These are phyloP conservation scores for Zelonia costaricensis DNA, from an alignment of 208 protist species.

Conservation along the genomic window DNA sequence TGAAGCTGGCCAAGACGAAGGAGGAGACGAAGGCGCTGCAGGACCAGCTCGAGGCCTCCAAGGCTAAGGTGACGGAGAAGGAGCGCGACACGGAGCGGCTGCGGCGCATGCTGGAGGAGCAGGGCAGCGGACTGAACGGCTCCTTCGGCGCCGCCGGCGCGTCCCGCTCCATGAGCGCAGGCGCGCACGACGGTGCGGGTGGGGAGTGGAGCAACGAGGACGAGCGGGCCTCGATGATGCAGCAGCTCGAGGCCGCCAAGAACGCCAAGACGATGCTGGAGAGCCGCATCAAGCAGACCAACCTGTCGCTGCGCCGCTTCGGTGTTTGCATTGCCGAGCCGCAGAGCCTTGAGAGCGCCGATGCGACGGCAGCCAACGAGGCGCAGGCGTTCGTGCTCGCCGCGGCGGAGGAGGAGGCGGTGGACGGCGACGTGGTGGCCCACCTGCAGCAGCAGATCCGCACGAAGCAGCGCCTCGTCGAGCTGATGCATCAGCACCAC, in stretches of 20 bases:
- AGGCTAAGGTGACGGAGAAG: constrained; percentile 54
- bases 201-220: constrained; percentile 22
- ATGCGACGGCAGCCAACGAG: constrained; percentile 27
- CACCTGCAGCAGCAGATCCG: constrained; percentile 89
- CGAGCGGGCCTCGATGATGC: constrained; percentile 33
- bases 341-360: constrained; percentile 27
- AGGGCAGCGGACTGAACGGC: not conserved
- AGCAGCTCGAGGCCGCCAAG: constrained; percentile 63
- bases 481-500: constrained; percentile 88
- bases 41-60: constrained; percentile 70
- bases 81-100: constrained; percentile 80
- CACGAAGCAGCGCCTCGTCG: constrained; percentile 81
- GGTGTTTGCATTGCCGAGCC: constrained; percentile 76
- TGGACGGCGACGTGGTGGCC: constrained; percentile 76
- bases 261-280: constrained; percentile 56
- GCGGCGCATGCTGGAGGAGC: constrained; percentile 82
- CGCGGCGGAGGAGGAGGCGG: constrained; percentile 58
- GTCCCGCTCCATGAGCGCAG: constrained; percentile 5
- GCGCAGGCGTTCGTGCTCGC: constrained; percentile 66
- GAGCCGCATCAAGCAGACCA: constrained; percentile 73
- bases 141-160: constrained; percentile 6
- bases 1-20: constrained; percentile 79
- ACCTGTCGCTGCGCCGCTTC: constrained; percentile 81
- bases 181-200: not conserved
- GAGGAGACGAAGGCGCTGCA: constrained; percentile 75